Conservation (phyloP, 2,329 filamentous ascomycete genomes). For the Hypoxylon sp. region DNA sequence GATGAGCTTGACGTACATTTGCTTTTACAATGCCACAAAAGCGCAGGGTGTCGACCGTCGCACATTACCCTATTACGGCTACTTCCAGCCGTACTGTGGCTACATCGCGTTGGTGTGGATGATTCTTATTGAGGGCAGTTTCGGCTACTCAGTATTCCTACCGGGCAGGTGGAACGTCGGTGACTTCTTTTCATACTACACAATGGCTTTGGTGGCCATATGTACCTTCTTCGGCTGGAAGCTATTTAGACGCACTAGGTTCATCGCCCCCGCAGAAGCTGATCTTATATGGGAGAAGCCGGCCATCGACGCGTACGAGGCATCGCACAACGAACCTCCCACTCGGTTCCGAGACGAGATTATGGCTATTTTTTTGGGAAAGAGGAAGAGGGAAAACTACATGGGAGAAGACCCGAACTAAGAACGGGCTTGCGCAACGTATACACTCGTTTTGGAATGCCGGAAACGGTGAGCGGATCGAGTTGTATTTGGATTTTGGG, state of each 20-base stretch:
- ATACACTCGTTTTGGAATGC: neutral
- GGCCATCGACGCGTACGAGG: constrained; percentile 68
- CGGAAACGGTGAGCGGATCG: neutral
- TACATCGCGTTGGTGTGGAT: constrained; percentile 62
- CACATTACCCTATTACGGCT: constrained; percentile 70
- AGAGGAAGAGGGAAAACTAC: constrained; percentile 49
- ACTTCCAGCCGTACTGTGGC: constrained; percentile 71
- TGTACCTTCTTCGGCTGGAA: constrained; percentile 75
- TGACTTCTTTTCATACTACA: constrained; percentile 64
- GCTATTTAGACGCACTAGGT: constrained; percentile 70
- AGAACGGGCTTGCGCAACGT: neutral
- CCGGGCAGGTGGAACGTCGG: constrained; percentile 57
- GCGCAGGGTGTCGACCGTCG: constrained; percentile 67
- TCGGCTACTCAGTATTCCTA: constrained; percentile 68
- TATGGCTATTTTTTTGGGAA: constrained; percentile 56
- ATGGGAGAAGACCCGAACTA: constrained; percentile 47
- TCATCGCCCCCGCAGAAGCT: constrained; percentile 67
- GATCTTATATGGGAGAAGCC: constrained; percentile 75
- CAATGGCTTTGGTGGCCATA: constrained; percentile 63
- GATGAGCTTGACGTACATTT: constrained; percentile 71
- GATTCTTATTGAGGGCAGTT: constrained; percentile 62
- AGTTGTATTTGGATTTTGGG: constrained; percentile 12
- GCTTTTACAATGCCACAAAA: constrained; percentile 68
- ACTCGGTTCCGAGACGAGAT: constrained; percentile 65
- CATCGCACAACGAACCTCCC: constrained; percentile 60